Conservation (phyloP, 176 grass and related monocot species). For the Ampelocalamus luodianensis region DNA sequence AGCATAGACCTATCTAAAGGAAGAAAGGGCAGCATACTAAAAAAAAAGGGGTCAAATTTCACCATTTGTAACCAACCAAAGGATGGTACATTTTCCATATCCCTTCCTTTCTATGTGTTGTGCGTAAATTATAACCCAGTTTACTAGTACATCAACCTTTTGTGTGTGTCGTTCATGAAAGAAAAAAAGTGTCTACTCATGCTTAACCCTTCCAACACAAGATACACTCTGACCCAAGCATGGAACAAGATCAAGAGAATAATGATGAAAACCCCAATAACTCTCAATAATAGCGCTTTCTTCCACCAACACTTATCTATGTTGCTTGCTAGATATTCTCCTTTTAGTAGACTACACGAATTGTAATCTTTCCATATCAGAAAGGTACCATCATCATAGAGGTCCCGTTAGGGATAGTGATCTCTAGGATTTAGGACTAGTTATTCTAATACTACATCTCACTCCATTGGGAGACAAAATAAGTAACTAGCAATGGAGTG, state of each 20-base stretch:
- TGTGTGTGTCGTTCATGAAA: not conserved
- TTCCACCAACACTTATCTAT: not conserved
- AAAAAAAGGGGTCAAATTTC: not conserved
- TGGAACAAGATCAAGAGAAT: conserved; percentile 12
- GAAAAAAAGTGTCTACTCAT: conserved; percentile 11
- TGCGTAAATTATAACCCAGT: not conserved
- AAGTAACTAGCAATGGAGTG: conserved; percentile 24
- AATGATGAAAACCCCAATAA: conserved; percentile 32
- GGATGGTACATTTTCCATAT: not conserved
- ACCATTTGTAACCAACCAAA: conserved; percentile 12
- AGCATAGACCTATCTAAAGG: not conserved
- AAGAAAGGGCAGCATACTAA: not conserved
- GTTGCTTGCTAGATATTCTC: conserved; percentile 19
- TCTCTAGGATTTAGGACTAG: conserved; percentile 7
- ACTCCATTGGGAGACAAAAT: conserved; percentile 12
- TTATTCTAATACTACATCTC: conserved; percentile 6
- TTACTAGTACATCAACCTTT: not conserved
- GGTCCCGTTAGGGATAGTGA: conserved; percentile 1
- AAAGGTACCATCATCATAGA: conserved; percentile 21
- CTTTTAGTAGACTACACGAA: conserved; percentile 42
- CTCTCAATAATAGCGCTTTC: not conserved
- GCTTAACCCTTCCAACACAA: conserved; percentile 28
- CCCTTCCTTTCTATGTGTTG: not conserved
- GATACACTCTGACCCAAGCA: conserved; percentile 16
- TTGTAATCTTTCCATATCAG: conserved; percentile 6